These are phyloP conservation scores for Verticillium zaregamsianum DNA, from an alignment of 2,329 filamentous ascomycete genomes.

Conservation along the genomic window DNA sequence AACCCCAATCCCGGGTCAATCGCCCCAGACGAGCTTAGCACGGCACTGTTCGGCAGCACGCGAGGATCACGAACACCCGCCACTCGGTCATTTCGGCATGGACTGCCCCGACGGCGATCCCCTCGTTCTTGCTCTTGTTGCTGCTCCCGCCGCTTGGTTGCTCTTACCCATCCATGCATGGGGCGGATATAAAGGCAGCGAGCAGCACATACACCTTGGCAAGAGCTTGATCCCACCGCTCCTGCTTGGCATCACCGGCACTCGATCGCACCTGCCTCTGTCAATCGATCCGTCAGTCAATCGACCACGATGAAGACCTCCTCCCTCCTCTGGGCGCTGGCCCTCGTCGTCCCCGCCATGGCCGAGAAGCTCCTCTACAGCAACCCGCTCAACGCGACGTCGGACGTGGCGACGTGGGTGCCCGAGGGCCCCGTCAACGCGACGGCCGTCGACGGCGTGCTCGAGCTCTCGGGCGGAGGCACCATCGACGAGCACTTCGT, in stretches of 20 bases:
- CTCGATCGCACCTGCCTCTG: not conserved
- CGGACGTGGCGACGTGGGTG: conserved; percentile 21
- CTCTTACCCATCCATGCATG: not conserved
- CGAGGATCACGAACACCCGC: not conserved
- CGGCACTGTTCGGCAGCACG: not conserved
- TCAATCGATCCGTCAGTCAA: not conserved
- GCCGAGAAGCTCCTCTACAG: conserved; percentile 22
- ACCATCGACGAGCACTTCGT: conserved; percentile 23
- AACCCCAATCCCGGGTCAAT: not conserved
- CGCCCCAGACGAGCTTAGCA: not conserved
- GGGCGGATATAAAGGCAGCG: not conserved
- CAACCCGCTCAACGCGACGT: conserved; percentile 22
- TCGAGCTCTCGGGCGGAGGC: conserved; percentile 21
- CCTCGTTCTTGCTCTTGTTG: not conserved
- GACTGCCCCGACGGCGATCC: not conserved
- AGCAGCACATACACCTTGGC: not conserved
- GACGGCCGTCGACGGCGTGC: conserved; percentile 19
- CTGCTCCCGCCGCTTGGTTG: not conserved
- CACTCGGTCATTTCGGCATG: not conserved
- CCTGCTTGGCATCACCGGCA: not conserved
- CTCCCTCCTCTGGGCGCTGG: conserved; percentile 2
- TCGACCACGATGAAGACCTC: not conserved
- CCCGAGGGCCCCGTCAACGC: conserved; percentile 22
- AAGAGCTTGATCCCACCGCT: not conserved
- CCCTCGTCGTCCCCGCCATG: conserved; percentile 4